phyloP scores from a whole-genome alignment of 257 asterid species.

The Cinchona pubescens region DNA sequence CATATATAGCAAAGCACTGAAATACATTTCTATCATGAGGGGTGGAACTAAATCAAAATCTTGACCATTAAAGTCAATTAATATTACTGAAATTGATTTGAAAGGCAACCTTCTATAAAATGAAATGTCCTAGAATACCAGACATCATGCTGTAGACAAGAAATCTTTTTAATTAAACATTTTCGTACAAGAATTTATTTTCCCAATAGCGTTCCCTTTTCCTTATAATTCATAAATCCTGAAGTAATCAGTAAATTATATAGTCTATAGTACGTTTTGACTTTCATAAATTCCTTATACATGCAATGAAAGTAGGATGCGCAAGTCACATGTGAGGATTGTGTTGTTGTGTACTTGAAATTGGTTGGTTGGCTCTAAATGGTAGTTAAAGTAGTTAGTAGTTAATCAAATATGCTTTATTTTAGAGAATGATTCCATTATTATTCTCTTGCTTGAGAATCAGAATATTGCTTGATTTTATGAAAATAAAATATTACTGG shows the following conservation, averaged over 20 bases:
- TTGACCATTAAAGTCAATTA: no score
- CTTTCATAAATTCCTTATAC: neutral
- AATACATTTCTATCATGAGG: no score
- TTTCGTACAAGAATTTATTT: no score
- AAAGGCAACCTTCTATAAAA: no score
- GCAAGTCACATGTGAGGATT: neutral
- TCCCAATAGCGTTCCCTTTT: neutral
- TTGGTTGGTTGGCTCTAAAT: neutral
- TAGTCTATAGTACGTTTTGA: neutral
- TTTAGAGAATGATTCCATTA: neutral
- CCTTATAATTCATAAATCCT: neutral
- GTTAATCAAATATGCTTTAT: neutral
- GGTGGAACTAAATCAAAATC: no score
- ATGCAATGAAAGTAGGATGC: neutral
- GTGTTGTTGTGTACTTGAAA: neutral
- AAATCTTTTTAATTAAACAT: no score
- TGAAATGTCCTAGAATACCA: no score
- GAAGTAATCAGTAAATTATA: neutral
- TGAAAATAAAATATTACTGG: neutral
- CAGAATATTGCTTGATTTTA: neutral
- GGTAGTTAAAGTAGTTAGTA: constrained; percentile 2
- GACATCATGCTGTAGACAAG: no score
- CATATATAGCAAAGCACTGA: no score
- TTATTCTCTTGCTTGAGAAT: neutral
- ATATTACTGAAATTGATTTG: no score